Evolutionary conservation across 2,329 filamentous ascomycete genomes (phyloP).

Genomic region (Macroventuria anomochaeta): DNA sequence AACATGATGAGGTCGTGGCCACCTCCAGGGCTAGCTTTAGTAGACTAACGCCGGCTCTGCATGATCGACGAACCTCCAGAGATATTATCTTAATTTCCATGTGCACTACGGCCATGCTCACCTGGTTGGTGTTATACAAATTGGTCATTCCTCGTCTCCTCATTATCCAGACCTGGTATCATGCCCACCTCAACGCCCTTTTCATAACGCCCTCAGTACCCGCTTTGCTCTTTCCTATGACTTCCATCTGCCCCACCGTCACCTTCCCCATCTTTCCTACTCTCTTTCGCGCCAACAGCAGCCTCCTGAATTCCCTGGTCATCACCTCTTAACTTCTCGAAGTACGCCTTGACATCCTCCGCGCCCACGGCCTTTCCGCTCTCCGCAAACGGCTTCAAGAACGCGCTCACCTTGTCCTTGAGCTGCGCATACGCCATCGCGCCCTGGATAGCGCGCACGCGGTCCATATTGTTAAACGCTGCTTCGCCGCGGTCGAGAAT

Average conservation of each 20-base stretch:
- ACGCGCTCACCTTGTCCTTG: constrained; percentile 93
- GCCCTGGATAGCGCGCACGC: constrained; percentile 88
- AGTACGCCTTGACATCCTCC: constrained; percentile 95
- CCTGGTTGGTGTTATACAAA: not conserved
- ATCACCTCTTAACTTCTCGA: constrained; percentile 91
- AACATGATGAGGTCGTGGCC: too few species aligned
- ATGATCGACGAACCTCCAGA: too few species aligned
- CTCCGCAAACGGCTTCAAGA: constrained; percentile 92
- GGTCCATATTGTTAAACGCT: constrained; percentile 87
- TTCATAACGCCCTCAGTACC: constrained; percentile 36
- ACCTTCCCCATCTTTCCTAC: constrained; percentile 33
- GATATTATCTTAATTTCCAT: too few species aligned
- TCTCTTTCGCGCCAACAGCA: constrained; percentile 39
- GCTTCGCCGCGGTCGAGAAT: constrained; percentile 92
- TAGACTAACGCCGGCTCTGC: too few species aligned
- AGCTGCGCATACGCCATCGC: constrained; percentile 98
- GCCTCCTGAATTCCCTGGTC: constrained; percentile 68
- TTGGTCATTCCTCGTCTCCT: constrained; percentile 2
- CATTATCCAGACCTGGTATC: constrained; percentile 5
- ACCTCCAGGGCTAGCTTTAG: too few species aligned
- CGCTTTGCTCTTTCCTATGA: constrained; percentile 49
- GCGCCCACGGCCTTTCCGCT: constrained; percentile 86
- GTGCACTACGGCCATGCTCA: not conserved
- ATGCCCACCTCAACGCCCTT: not conserved
- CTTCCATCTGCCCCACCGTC: constrained; percentile 36